Evolutionary conservation across 805 yeast species (phyloP).

Genomic region (Candida hungchunana): DNA sequence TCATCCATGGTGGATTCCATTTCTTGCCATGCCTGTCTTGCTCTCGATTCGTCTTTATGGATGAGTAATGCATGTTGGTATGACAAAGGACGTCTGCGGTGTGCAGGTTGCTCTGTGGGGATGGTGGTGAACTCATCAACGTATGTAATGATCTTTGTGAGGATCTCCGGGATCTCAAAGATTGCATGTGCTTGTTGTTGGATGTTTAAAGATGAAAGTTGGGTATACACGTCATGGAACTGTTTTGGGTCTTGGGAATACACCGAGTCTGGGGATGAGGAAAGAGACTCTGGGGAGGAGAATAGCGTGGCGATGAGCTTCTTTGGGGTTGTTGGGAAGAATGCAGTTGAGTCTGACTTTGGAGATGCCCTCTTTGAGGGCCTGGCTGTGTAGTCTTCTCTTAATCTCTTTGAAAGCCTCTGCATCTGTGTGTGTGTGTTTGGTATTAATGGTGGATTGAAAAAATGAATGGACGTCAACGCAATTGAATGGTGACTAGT

Average conservation of each 20-base stretch:
- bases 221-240: slow-evolving; percentile 8
- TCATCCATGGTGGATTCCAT: slow-evolving; percentile 9
- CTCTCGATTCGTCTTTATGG: slow-evolving; percentile 49
- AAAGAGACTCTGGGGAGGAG: slow-evolving; percentile 11
- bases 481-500: slow-evolving; percentile 29
- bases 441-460: slow-evolving; percentile 12
- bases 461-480: slow-evolving; percentile 30
- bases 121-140: slow-evolving; percentile 53
- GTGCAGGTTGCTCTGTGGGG: slow-evolving; percentile 60
- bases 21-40: slow-evolving; percentile 41
- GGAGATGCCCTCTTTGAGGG: slow-evolving; percentile 22
- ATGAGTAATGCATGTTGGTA: slow-evolving; percentile 64
- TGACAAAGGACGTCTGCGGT: slow-evolving; percentile 65
- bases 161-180: slow-evolving; percentile 74
- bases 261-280: slow-evolving; percentile 8
- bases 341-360: background rate
- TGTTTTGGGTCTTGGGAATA: background rate
- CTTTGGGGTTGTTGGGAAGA: slow-evolving; percentile 8
- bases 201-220: slow-evolving; percentile 12
- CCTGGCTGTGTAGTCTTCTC: slow-evolving; percentile 17
- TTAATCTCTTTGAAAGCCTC: slow-evolving; percentile 18
- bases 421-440: slow-evolving; percentile 11
- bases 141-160: slow-evolving; percentile 52
- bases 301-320: slow-evolving; percentile 17
- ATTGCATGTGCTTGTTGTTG: slow-evolving; percentile 32